Evolutionary conservation across 192 early-diverging fungal species (phyloP).

Genomic region (Phlyctochytrium arcticum): DNA sequence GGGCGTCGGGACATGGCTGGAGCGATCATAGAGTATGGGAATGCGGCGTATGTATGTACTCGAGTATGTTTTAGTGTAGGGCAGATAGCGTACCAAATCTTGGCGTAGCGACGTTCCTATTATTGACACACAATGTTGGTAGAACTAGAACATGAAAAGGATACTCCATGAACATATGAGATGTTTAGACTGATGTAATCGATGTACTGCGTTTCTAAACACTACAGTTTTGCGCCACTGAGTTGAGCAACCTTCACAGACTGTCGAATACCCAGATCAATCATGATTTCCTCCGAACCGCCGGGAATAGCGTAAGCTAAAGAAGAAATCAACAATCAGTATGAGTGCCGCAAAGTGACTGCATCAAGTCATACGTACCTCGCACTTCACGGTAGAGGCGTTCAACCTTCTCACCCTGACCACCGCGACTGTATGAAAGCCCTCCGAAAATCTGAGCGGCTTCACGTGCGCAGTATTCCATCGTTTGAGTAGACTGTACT

Average conservation of each 20-base stretch:
- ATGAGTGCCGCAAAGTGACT: background rate
- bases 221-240: conserved; percentile 52
- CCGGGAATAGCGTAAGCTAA: conserved; percentile 76
- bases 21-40: no score
- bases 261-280: conserved; percentile 80
- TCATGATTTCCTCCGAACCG: conserved; percentile 86
- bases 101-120: no score
- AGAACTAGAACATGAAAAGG: no score
- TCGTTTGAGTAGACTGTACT: conserved; percentile 78
- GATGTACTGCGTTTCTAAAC: no score
- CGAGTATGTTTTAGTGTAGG: no score
- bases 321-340: conserved; percentile 2
- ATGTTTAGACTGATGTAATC: no score
- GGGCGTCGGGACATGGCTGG: background rate
- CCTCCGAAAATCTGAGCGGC: conserved; percentile 92
- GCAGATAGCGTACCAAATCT: no score
- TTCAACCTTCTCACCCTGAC: conserved; percentile 65
- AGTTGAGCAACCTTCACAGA: conserved; percentile 73
- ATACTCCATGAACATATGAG: no score
- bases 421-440: conserved; percentile 73
- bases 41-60: no score
- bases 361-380: conserved; percentile 5
- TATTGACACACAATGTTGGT: no score
- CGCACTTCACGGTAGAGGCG: conserved; percentile 82
- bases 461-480: conserved; percentile 85